Base-by-base conservation (phyloP, 257 asterid species). In the Coffea canephora region DNA sequence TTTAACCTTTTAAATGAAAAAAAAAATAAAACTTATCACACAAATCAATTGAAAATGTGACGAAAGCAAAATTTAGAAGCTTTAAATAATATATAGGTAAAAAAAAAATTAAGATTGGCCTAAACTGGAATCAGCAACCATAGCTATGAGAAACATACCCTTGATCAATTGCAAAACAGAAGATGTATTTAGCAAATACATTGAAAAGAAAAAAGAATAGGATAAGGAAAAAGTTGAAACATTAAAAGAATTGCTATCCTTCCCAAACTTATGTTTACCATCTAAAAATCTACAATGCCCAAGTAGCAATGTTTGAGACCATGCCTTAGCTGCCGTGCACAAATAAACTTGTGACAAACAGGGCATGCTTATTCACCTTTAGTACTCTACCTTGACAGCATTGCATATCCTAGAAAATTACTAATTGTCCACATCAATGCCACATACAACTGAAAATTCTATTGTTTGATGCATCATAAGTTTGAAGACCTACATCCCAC, bases 351-450 rank as follows among this genome's bases (percentile, higher is more conserved):
- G 52, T 70, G 74, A 70, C 74, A 70, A 39, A 39, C 54, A 5
- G 74, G 52, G n/a, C 67, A 61, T 61, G n/a, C 67, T 5, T 12
- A 61, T 61, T 61, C 67, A 16, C 67, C 67, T 61, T 70, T 70
- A 6, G 74, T 70, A 21, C 11, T 70, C 74, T 54, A 70, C 4
- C 52, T n/a, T 16, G 67, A 61, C 27, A 16, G 21, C 18, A 12
- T 61, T 6, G n/a, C 67, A 61, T 61, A 61, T 16, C 67, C 18
- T 8, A 15, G 59, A 15, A 52, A 52, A 8, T 52, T 34, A 19
- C 69, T 62, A 1, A n/a, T 62, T 2, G 69, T 62, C 69, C 36
- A n/a, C 34, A n/a, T 6, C 48, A 78, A 54, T 8, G 75, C 10
- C 27, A 36, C 57, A 49, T 21, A 13, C 21, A 67, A 12, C 39